Evolutionary conservation across 2,329 filamentous ascomycete species (phyloP).

Genomic region (Canariomyces notabilis): DNA sequence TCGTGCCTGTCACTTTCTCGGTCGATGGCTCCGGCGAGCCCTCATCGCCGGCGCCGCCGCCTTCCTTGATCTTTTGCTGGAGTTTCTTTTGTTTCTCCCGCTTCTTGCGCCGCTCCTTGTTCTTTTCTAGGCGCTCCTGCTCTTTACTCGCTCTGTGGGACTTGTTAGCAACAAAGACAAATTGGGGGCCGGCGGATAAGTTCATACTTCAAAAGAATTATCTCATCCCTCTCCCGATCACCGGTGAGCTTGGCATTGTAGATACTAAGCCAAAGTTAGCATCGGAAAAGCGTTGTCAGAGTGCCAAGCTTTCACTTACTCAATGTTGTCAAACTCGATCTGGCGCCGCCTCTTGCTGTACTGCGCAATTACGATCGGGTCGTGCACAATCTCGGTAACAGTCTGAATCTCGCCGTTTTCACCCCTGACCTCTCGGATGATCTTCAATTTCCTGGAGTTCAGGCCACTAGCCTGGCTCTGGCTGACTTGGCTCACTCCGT

Average conservation of each 20-base stretch:
- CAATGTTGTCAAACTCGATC: conserved; percentile 62
- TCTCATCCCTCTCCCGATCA: conserved; percentile 60
- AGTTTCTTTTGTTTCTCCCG: conserved; percentile 83
- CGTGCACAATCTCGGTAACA: conserved; percentile 63
- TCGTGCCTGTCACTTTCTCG: conserved; percentile 61
- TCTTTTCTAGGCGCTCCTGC: conserved; percentile 78
- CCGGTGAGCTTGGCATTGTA: conserved; percentile 60
- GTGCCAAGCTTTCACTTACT: conserved; percentile 46
- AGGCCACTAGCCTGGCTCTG: conserved; percentile 64
- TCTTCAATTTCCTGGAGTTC: conserved; percentile 63
- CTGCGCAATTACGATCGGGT: conserved; percentile 81
- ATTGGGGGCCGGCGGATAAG: conserved; percentile 3
- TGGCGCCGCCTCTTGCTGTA: conserved; percentile 75
- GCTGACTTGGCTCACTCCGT: conserved; percentile 75
- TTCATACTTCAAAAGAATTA: conserved; percentile 52
- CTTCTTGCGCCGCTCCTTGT: conserved; percentile 82
- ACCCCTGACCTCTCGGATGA: conserved; percentile 59
- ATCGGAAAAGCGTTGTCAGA: neutral
- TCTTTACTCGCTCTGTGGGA: conserved; percentile 61
- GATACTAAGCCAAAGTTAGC: conserved; percentile 38
- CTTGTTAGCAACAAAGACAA: neutral
- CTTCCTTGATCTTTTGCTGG: conserved; percentile 38
- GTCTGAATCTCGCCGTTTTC: conserved; percentile 59
- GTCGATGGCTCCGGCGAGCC: conserved; percentile 46
- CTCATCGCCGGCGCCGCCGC: conserved; percentile 37